phyloP scores from a whole-genome alignment of 2,329 filamentous ascomycete genomes.

The Xylariaceae sp. region DNA sequence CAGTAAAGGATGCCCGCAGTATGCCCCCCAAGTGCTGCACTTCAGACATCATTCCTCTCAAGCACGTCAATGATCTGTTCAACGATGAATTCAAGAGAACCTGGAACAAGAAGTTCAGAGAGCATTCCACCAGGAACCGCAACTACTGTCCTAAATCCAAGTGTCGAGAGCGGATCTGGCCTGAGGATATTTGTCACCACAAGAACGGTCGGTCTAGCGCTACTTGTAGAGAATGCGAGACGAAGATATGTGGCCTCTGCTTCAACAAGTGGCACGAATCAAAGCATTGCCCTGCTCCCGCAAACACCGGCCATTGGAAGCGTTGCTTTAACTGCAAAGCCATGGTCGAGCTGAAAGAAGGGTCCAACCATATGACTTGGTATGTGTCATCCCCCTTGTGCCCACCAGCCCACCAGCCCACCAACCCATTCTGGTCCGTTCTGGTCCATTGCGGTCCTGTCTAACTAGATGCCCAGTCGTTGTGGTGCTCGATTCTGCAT shows the following conservation, averaged over 20 bases:
- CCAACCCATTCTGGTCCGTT: no score
- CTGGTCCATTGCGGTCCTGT: constrained; percentile 1
- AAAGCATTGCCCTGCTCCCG: constrained; percentile 65
- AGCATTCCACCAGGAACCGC: constrained; percentile 67
- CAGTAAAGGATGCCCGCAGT: constrained; percentile 67
- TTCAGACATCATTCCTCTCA: constrained; percentile 64
- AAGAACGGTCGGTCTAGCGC: constrained; percentile 58
- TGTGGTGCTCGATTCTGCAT: constrained; percentile 85
- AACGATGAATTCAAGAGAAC: constrained; percentile 65
- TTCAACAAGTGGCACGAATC: constrained; percentile 67
- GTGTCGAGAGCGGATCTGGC: constrained; percentile 77
- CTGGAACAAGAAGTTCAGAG: constrained; percentile 77
- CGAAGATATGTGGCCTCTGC: constrained; percentile 68
- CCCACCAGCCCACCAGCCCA: background rate
- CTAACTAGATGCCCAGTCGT: constrained; percentile 41
- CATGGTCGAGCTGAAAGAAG: constrained; percentile 73
- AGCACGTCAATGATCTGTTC: constrained; percentile 71
- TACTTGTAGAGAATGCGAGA: constrained; percentile 64
- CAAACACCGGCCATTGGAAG: constrained; percentile 63
- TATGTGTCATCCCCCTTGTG: constrained; percentile 37
- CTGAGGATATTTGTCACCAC: constrained; percentile 55
- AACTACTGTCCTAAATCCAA: constrained; percentile 68
- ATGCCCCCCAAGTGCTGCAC: constrained; percentile 86
- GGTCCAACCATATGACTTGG: constrained; percentile 87
- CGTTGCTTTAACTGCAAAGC: constrained; percentile 67